Percentiles rank a stretch among this genome's conserved stretches.
phyloP scores from a whole-genome alignment of 2,329 filamentous ascomycete genomes.

The Juglanconis sp. region DNA sequence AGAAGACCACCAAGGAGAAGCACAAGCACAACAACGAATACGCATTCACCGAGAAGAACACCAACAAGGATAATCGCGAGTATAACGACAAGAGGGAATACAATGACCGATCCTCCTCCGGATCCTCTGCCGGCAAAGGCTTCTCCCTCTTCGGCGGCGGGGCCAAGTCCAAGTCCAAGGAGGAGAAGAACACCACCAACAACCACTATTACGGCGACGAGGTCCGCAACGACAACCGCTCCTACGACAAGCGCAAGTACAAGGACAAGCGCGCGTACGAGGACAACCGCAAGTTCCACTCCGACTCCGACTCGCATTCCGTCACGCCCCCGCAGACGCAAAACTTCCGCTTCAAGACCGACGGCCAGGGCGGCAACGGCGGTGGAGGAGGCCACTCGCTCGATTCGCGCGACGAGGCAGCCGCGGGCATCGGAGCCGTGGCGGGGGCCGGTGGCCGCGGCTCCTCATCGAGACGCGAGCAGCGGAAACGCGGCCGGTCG shows the following conservation, averaged over 20 bases:
- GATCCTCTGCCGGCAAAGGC: neutral
- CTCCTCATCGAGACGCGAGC: slow-evolving; percentile 11
- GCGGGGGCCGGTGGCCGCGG: neutral
- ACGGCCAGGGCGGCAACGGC: neutral
- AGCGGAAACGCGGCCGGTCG: neutral
- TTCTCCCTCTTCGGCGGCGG: neutral
- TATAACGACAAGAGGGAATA: slow-evolving; percentile 14
- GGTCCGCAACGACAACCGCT: slow-evolving; percentile 12
- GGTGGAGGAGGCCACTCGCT: neutral
- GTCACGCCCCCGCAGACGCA: slow-evolving; percentile 5
- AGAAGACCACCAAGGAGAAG: slow-evolving; percentile 17
- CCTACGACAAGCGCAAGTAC: slow-evolving; percentile 11
- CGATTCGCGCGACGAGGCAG: neutral
- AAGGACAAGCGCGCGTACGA: neutral
- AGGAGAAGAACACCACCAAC: slow-evolving; percentile 13
- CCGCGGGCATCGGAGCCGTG: neutral
- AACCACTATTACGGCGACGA: slow-evolving; percentile 15
- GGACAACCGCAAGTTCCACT: slow-evolving; percentile 8
- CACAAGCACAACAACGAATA: slow-evolving; percentile 7
- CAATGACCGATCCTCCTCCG: neutral
- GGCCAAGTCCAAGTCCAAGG: neutral
- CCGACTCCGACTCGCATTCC: neutral
- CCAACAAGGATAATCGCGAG: slow-evolving; percentile 6
- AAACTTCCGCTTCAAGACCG: slow-evolving; percentile 10
- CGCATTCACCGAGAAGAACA: neutral